phyloP scores from a whole-genome alignment of 306 rosid species.

The Sechiopsis laciniata region DNA sequence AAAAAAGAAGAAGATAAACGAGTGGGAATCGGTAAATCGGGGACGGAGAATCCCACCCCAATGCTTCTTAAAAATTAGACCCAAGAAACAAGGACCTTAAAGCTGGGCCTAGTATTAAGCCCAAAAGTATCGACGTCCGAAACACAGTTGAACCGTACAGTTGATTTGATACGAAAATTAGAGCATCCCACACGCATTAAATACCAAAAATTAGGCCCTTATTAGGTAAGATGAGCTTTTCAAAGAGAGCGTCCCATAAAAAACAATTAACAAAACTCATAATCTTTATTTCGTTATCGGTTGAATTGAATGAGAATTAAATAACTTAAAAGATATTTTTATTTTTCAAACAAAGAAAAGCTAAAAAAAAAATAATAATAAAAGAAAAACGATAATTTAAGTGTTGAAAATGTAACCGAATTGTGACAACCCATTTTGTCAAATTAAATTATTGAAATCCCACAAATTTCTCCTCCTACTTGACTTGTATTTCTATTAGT shows the following conservation, averaged over 20 bases:
- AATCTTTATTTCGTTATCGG: background rate
- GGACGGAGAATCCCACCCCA: too few species aligned
- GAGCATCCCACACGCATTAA: conserved; percentile 21
- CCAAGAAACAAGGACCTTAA: background rate
- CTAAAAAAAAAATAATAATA: background rate
- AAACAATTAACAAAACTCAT: background rate
- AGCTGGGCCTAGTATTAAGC: conserved; percentile 1
- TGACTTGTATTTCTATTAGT: background rate
- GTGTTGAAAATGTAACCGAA: background rate
- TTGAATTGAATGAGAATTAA: background rate
- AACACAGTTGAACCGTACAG: background rate
- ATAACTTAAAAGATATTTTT: background rate
- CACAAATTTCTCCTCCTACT: background rate
- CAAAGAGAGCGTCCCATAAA: conserved; percentile 16
- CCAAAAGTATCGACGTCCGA: background rate
- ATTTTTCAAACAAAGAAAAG: background rate
- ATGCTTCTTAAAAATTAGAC: background rate
- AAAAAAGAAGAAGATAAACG: too few species aligned
- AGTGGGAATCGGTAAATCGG: too few species aligned
- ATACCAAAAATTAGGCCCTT: background rate
- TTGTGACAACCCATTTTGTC: conserved; percentile 6
- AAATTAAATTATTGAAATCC: conserved; percentile 9
- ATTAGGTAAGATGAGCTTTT: conserved; percentile 18
- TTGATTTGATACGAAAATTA: background rate
- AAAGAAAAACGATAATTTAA: too few species aligned